Base-by-base conservation (phyloP, 1,284 basidiomycete species). In the Trichosporon coremiiforme region DNA sequence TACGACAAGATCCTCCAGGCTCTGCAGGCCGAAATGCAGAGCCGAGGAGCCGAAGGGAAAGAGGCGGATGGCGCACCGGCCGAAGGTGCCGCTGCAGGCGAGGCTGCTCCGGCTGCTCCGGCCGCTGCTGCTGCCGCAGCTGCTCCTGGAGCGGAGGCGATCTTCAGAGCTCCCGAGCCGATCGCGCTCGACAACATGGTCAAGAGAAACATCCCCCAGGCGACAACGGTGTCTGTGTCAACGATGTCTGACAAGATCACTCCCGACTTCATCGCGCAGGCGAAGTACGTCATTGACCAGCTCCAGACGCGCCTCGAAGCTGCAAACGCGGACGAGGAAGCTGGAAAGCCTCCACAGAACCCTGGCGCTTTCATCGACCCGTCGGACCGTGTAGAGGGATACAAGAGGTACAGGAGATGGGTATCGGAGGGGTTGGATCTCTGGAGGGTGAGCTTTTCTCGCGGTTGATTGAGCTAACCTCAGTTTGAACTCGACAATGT, bases 401-500 rank as follows among this genome's bases (percentile, higher is more conserved):
- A 94, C 70, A 90, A 91, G 77, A 91, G 93, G 1, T 95, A 93
- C 79, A 87, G 89, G 70, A 91, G 94, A 70, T 85, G 84, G 84
- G 82, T 85, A 22, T 80, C 82, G 70, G 76, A 76, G 22, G 80
- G 81, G 77, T 86, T 98, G 69, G 93, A 96, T 80, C 86, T 90
- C n/a, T 98, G 95, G 95, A 94, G 94, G 62, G 92, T 84, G 90
- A 91, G 36, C 79, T 93, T 94, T 88, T 94, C 25, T 82, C 74
- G 87, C 86, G 64, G 22, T 73, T 65, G 68, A 5, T 6, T 66
- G 3, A 36, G 67, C 63, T 68, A 35, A 57, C 41, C 36, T 4
- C 78, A 95, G 92, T 93, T 94, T 70, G 95, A 99, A 83, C 91
- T 99, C 75, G 92, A 72, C 93, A 94, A 77, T 45, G 90, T 99